These are phyloP conservation scores for Teunomyces cretensis DNA, from an alignment of 805 yeast genomes.

Conservation along the genomic window DNA sequence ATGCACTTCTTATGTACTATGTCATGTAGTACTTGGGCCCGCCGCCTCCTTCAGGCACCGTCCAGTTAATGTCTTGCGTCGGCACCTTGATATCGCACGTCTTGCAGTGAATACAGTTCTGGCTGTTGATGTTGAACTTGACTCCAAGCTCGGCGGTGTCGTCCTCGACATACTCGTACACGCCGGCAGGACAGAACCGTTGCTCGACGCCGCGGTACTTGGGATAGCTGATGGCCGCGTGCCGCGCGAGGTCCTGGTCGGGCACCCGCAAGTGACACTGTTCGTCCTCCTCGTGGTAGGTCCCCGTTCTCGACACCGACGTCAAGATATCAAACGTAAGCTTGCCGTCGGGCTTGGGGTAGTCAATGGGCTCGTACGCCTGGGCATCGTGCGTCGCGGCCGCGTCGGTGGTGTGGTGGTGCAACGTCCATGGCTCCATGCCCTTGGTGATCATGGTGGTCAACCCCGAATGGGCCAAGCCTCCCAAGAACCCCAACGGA, in stretches of 20 bases:
- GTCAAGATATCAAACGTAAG: slow-evolving; percentile 90
- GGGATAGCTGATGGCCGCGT: slow-evolving; percentile 69
- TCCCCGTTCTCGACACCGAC: slow-evolving; percentile 95
- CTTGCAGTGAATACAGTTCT: slow-evolving; percentile 97
- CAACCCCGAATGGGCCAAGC: slow-evolving; percentile 80
- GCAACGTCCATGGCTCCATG: slow-evolving; percentile 82
- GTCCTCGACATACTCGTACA: slow-evolving; percentile 87
- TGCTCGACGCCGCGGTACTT: slow-evolving; percentile 84
- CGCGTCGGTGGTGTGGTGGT: slow-evolving; percentile 69
- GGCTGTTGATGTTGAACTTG: slow-evolving; percentile 89
- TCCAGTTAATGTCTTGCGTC: slow-evolving; percentile 90
- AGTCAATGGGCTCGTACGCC: slow-evolving; percentile 67
- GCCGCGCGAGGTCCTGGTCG: slow-evolving; percentile 61
- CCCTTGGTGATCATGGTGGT: slow-evolving; percentile 80
- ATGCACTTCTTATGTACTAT: slow-evolving; percentile 22
- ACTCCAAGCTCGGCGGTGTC: slow-evolving; percentile 59
- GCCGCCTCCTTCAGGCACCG: slow-evolving; percentile 98
- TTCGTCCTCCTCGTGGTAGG: slow-evolving; percentile 93
- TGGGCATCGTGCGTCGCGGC: slow-evolving; percentile 67
- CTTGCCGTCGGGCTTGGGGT: slow-evolving; percentile 95
- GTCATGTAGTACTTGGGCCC: slow-evolving; percentile 96
- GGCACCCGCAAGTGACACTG: slow-evolving; percentile 74
- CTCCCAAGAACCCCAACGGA: slow-evolving; percentile 76
- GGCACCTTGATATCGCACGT: slow-evolving; percentile 98
- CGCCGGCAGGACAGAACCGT: slow-evolving; percentile 98